A percentile compares a stretch with the other conserved stretches of the same genome.
Evolutionary conservation across 2,329 filamentous ascomycete species (phyloP).

Genomic region (Ophiostoma sp.): DNA sequence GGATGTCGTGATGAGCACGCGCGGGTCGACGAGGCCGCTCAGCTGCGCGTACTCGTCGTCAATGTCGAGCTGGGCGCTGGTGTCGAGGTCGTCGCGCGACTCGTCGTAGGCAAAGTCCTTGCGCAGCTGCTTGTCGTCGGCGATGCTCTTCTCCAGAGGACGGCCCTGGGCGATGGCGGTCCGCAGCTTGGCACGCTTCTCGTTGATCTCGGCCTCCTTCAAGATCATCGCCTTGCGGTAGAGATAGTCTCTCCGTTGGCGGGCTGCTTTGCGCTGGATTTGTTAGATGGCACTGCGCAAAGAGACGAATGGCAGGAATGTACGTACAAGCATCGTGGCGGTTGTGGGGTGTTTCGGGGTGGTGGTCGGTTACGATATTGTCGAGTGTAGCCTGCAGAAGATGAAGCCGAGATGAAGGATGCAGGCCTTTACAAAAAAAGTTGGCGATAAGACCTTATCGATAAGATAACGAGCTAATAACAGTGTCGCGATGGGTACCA

Average conservation of each 20-base stretch:
- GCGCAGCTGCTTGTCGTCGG: constrained; percentile 76
- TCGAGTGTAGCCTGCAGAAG: neutral
- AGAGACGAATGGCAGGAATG: constrained; percentile 30
- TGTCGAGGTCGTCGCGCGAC: constrained; percentile 61
- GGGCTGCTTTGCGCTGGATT: constrained; percentile 61
- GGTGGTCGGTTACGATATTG: constrained; percentile 6
- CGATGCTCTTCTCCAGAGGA: constrained; percentile 72
- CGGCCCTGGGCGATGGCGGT: constrained; percentile 84
- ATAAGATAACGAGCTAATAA: constrained; percentile 5
- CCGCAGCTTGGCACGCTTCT: constrained; percentile 83
- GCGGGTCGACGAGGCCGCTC: constrained; percentile 77
- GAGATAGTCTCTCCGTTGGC: constrained; percentile 79
- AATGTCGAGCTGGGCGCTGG: constrained; percentile 64
- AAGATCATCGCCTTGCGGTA: constrained; percentile 83
- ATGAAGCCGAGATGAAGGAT: neutral
- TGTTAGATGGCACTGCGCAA: neutral
- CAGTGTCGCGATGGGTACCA: neutral
- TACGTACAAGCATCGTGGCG: constrained; percentile 26
- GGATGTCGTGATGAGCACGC: constrained; percentile 81
- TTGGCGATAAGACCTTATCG: constrained; percentile 23
- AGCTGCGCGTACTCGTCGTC: constrained; percentile 89
- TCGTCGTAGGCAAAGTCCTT: constrained; percentile 94
- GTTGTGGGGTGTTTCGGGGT: neutral
- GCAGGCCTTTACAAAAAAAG: constrained; percentile 12
- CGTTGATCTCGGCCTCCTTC: constrained; percentile 84